Evolutionary conservation across 1,284 basidiomycete species (phyloP), one percentile per base, ranked within the genome.

Genomic region (Mrakiaceae sp.): DNA sequence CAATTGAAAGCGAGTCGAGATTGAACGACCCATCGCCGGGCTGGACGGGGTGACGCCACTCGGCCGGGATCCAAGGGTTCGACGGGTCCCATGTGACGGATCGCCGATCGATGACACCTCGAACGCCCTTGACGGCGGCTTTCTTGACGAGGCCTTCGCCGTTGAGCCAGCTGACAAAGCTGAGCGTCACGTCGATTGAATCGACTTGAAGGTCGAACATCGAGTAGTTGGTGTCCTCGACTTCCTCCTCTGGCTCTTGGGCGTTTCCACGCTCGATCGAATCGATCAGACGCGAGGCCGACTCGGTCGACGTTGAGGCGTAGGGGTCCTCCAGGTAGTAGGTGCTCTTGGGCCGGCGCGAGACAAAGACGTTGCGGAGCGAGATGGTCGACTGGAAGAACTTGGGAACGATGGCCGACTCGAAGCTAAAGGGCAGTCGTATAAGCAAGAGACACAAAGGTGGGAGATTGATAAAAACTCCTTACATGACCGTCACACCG

Each of bases 331-430:
- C 47, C 0, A 16, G n/a, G 16, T 11, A 48, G 9, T 27, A 5
- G 11, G 48, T 39, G 9, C 11, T 12, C 50, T 5, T 5, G 1
- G 89, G 87, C 5, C 91, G 83, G 3, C 91, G 85, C 10, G 92
- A 94, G 55, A 98, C 81, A 72, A 91, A 98, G 55, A 98, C 94
- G 70, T 98, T 97, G 72, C 92, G 90, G 81, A 98, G 96, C 1
- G 91, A 92, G 67, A 98, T 89, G 27, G 87, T 86, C 12, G 90
- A 94, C 71, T 95, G 90, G 67, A 90, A 90, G 92, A 95, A 98
- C 74, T 93, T 93, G 3, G 95, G 95, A 4, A 98, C 93, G 70
- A 98, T 94, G 43, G 96, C 96, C 6, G 90, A 93, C 76, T 98
- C 95, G 74, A 98, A 98, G 60, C 75, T 76, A 60, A 3, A 54